A percentile compares a stretch with the other conserved stretches of the same genome.
Evolutionary conservation across 2,329 filamentous ascomycete species (phyloP).

Genomic region (Colletotrichum karsti): DNA sequence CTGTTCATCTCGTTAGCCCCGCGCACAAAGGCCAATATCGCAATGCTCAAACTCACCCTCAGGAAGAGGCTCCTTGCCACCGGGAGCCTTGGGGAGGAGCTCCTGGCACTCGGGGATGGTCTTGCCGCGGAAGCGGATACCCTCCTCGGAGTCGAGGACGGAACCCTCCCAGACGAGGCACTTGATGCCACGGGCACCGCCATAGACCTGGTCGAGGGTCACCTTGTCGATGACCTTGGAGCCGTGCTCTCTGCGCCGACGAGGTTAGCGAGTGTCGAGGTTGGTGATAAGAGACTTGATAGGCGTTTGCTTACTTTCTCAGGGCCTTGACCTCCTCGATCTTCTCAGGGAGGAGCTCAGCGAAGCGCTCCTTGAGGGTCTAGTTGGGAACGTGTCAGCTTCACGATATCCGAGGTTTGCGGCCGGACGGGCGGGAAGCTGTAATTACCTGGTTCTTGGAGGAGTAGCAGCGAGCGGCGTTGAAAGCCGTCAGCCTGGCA

Average conservation of each 20-base stretch:
- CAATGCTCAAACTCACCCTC: conserved; percentile 68
- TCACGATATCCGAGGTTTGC: conserved; percentile 27
- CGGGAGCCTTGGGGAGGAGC: conserved; percentile 94
- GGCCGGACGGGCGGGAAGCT: conserved; percentile 24
- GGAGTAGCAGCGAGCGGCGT: conserved; percentile 89
- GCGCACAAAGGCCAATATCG: not conserved
- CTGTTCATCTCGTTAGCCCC: conserved; percentile 45
- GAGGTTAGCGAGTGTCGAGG: conserved; percentile 28
- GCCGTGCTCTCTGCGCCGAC: conserved; percentile 79
- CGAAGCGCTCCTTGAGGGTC: conserved; percentile 98
- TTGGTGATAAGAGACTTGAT: conserved; percentile 18
- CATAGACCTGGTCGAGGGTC: conserved; percentile 99
- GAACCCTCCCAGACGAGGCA: conserved; percentile 98
- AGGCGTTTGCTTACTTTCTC: conserved; percentile 76
- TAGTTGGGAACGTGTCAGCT: conserved; percentile 47
- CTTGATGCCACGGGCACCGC: conserved; percentile 99
- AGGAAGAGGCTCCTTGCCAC: conserved; percentile 95
- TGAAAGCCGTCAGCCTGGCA: conserved; percentile 78
- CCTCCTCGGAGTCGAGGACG: conserved; percentile 97
- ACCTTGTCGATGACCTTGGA: conserved; percentile 97
- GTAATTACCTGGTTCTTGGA: conserved; percentile 85
- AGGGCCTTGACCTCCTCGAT: conserved; percentile 99
- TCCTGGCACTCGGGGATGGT: conserved; percentile 99
- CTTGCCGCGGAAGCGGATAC: conserved; percentile 99
- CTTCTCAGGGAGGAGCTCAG: conserved; percentile 93